Evolutionary conservation across 2,329 filamentous ascomycete genomes (phyloP), one percentile per base, ranked within the genome.

Genomic region (Aspergillus melleus): DNA sequence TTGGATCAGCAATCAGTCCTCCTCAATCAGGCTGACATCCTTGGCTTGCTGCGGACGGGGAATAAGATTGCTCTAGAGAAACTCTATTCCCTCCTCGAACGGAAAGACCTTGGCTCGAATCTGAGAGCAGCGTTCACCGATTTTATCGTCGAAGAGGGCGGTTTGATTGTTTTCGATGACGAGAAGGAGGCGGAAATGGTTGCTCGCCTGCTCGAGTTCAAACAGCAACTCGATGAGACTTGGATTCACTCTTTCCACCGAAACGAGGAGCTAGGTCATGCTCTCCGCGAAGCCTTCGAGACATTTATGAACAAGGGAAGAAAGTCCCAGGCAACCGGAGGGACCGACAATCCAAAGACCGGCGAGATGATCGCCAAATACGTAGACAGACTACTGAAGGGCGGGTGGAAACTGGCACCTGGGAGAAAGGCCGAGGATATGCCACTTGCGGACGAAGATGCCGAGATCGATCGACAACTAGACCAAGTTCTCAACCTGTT

Each of bases 351-450:
- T 58, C 92, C 92, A 19, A 98, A 96, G 81, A 92, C 96, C 14
- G 95, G 94, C 53, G 95, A 99, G 79, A 96, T 98, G 93, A 96
- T 97, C 67, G 96, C 95, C 30, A 98, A 97, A 76, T 93, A 98
- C 69, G 90, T 99, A 62, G 95, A 99, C 76, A 84, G 90, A 79
- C 82, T 99, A 20, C 84, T 99, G 32, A 88, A 92, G 57, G 92
- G 92, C 53, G 96, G 95, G 1, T 83, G 94, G 51, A 98, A 96
- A 60, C 50, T 68, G 86, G 88, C 39, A 83, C 89, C 57, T 78
- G 84, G 59, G 78, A 84, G 61, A 79, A 85, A 64, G 56, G 65
- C 60, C 24, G 71, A 68, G 47, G 76, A 79, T 54, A 79, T 82
- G 29, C 83, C 87, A 3, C 88, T 90, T 2, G 88, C 88, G 32